Base-by-base conservation (phyloP, 2,329 filamentous ascomycete species). In the Orbilia quercus region DNA sequence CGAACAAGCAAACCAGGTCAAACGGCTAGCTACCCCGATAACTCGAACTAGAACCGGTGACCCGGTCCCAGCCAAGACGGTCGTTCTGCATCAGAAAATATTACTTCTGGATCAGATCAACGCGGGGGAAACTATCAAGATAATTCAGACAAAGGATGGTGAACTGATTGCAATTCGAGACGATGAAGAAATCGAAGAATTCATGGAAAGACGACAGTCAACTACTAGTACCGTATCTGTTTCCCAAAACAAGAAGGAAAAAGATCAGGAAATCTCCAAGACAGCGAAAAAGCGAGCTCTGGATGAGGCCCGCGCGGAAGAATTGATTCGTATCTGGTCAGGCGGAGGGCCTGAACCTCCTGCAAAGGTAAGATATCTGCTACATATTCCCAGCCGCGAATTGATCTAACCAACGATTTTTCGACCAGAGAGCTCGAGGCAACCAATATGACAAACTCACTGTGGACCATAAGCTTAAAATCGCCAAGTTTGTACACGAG, bases 121-220 rank as follows among this genome's bases (percentile, higher is more conserved):
- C 18, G 66, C 66, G n/a, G 66, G 66, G 31, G 66, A 71, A 36
- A 44, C 58, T 23, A 48, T 71, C 14, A 63, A 71, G 44, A 40
- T 71, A n/a, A 44, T 71, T 36, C 31, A 25, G 22, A 71, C 66
- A 6, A 71, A 51, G 22, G 66, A 71, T 31, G 58, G 58, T 6
- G 51, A 71, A 6, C 38, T 63, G 6, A 58, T 71, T 38, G 66
- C 59, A 7, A 71, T 71, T n/a, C 25, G 57, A 7, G 66, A 63
- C 23, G 66, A 71, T 18, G 66, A 71, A 53, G 66, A 71, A 36
- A 31, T 57, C 16, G 66, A 71, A 63, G 66, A 58, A n/a, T 42
- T 71, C 34, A 71, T 64, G 51, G 66, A 57, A 44, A 57, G 66
- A 20, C 57, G 66, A 38, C 50, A 57, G 18, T 62, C 63, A 0